Base-by-base conservation (phyloP, 2,329 filamentous ascomycete species). In the Epichloe typhina region DNA sequence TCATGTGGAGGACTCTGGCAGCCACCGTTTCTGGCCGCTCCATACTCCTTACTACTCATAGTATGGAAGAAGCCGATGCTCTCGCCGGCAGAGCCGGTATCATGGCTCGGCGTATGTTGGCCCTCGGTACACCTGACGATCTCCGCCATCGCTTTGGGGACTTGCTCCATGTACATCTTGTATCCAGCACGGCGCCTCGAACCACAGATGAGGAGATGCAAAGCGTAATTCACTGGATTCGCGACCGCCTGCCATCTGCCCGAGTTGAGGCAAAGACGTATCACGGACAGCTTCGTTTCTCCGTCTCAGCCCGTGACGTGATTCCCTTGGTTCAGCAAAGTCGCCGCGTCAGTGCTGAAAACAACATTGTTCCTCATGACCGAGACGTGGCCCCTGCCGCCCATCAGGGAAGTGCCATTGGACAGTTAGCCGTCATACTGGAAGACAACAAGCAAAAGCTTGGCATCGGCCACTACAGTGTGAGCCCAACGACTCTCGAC, bases 21-120 rank as follows among this genome's bases (percentile, higher is more conserved):
- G 76, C 81, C 1, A 82, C 90, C 3, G 82, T 84, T 0, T 77
- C 81, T 0, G 88, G 88, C 0, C 79, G 90, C n/a, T 86, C 84
- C 0, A 79, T 96, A 15, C 73, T 97, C 2, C 76, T 97, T 17
- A 96, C 91, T 0, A 96, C 91, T 0, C 91, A 97, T 65, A 87
- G 81, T 46, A 95, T 96, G 89, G 90, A 96, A 64, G 91, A 96
- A 68, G 91, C 90, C 0, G 88, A 95, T 61, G 89, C 89, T 1
- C 74, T 97, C 2, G 90, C 90, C 0, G 82, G 81, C 33, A 77
- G 88, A 1, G 88, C 86, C 0, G 91, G 88, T 12, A 95, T 97
- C 57, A 81, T 97, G 68, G 87, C 89, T 8, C 78, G 80, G 58
- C 77, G 82, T 35, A 94, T 96, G 88, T 74, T 96, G 21, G 90